phyloP scores from a whole-genome alignment of 371 early-diverging fungal genomes.

The Mucor circinelloides region DNA sequence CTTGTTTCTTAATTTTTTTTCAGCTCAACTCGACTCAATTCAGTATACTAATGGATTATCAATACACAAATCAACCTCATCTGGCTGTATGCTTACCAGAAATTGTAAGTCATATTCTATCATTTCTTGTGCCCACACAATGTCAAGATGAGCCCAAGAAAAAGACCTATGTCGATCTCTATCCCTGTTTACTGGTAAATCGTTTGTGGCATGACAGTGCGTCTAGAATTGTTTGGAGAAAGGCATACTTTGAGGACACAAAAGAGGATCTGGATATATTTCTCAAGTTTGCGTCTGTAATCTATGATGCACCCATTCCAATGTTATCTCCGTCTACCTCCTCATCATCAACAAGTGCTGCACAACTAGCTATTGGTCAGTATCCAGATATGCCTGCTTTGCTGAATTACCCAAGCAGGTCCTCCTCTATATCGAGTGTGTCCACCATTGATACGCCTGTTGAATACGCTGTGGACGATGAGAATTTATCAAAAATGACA shows the following conservation, averaged over 20 bases:
- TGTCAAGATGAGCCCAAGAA: conserved; percentile 18
- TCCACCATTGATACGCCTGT: conserved; percentile 15
- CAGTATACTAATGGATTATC: not conserved
- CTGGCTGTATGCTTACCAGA: conserved; percentile 40
- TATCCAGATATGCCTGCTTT: not conserved
- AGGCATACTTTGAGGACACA: conserved; percentile 36
- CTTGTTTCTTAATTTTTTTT: not conserved
- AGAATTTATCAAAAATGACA: not conserved
- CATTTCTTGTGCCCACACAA: conserved; percentile 19
- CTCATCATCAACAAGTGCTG: not conserved
- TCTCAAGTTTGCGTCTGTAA: conserved; percentile 19
- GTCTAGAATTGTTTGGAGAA: conserved; percentile 36
- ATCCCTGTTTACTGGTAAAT: conserved; percentile 43
- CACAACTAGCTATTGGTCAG: not conserved
- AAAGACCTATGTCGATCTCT: conserved; percentile 21
- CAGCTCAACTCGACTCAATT: conserved; percentile 12
- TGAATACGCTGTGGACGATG: conserved; percentile 1
- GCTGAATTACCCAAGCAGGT: conserved; percentile 7
- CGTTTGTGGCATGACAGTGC: conserved; percentile 48
- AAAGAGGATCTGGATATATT: conserved; percentile 17
- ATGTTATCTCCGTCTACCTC: not conserved
- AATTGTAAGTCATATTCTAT: conserved; percentile 40
- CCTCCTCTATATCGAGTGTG: conserved; percentile 23
- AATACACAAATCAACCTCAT: conserved; percentile 16
- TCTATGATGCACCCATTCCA: conserved; percentile 3